Base-by-base conservation (phyloP, 2,329 filamentous ascomycete genomes). In the Domatiomyces globalis region DNA sequence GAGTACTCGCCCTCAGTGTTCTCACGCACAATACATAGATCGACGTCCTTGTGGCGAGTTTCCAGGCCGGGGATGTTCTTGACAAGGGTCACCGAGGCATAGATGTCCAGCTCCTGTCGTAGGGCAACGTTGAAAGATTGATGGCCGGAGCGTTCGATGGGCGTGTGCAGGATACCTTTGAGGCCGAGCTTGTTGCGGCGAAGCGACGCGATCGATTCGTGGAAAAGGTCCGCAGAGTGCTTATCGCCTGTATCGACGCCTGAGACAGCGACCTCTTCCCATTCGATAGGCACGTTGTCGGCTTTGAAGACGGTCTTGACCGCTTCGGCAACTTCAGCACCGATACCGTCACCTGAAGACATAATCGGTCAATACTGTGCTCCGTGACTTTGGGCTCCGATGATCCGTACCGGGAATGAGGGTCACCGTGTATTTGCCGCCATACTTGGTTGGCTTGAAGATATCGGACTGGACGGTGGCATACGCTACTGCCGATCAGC, bases 1-100 rank as follows among this genome's bases (percentile, higher is more conserved):
- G 88, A 95, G 80, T 98, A 98, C 78, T 98, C 92, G 67, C 92
- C 92, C 80, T 98, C 92, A 67, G 92, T 98, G 79, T 98, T 98
- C 79, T 98, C 92, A 74, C 92, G 92, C 74, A 98, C 95, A 73
- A 98, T 95, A 82, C 89, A 95, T 62, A 96, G 81, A 71, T 98
- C 92, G 69, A 98, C 87, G 71, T 92, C 80, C 73, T 94, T 84
- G 80, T 98, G 92, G 69, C 92, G 87, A 58, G 92, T 98, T 74
- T 92, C 74, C 78, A 96, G 95, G 66, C 92, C 92, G 63, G 92
- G 92, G 66, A 98, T 96, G 79, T 98, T 98, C 84, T 96, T 96
- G 79, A 98, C 89, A 62, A 96, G 79, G 66, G 88, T 87, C 69
- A 98, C 92, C 61, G 87, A 94, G 69, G 92, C 92, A 75, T 96